Evolutionary conservation across 179 eudicot species (phyloP), one percentile per base, ranked within the genome.

Genomic region (Nepenthes alata): DNA sequence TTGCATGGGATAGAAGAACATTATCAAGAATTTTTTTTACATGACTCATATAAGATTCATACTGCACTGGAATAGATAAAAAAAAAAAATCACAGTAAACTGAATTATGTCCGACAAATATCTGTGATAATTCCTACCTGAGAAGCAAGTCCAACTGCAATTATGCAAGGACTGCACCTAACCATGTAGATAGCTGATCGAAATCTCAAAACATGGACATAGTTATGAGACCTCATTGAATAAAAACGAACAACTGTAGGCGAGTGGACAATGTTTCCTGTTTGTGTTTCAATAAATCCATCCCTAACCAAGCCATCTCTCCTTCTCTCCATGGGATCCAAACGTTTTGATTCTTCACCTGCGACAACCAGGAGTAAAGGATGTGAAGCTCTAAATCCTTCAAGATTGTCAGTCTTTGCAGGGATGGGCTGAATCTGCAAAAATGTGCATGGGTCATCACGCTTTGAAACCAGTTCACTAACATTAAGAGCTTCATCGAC

Each of bases 181-280:
- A 93, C 83, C 77, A 84, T 86, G 59, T 74, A 78, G 41, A 93
- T 95, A 47, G 97, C 76, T 14, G 98, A 93, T 37, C 95, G 89
- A 60, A 93, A 93, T 67, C 93, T 72, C 73, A 93, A 76, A 75
- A 87, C 83, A 67, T 90, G 96, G 45, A 93, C 89, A 82, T 93
- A 89, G 72, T 70, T 86, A 71, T 93, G 95, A 59, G 85, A 81
- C 65, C 79, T 81, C 76, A 93, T 62, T 35, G 98, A 93, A 80
- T 93, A 93, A 75, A 93, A 90, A 16, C 91, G 90, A 71, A 93
- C 98, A 75, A 83, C 83, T 11, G 94, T 89, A n/a, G 95, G 97
- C 62, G 85, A 75, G 62, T 71, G 63, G 51, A 85, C 70, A 63
- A 72, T 47, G 72, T 68, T 76, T 62, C 82, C 95, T 16, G 58